These are phyloP conservation scores for Chlorophyllum brunneum DNA, from an alignment of 768 basidiomycete species.

Conservation along the genomic window DNA sequence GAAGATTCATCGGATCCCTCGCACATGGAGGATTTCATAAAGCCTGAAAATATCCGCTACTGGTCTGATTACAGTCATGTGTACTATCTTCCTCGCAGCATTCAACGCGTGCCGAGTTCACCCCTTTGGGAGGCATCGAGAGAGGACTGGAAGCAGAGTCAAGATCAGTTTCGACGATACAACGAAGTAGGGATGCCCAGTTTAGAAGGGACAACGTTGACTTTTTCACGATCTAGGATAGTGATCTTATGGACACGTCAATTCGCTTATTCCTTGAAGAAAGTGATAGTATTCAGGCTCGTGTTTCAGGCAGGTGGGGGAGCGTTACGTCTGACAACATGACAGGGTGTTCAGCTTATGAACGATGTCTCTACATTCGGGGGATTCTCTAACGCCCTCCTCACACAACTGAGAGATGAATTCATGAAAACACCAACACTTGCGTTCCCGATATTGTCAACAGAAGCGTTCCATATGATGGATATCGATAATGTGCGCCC, in stretches of 20 bases:
- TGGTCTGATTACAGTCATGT: slow-evolving; percentile 72
- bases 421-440: slow-evolving; percentile 58
- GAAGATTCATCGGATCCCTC: slow-evolving; percentile 14
- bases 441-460: slow-evolving; percentile 55
- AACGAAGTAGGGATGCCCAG: slow-evolving; percentile 43
- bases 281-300: slow-evolving; percentile 70
- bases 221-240: slow-evolving; percentile 36
- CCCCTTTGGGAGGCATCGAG: slow-evolving; percentile 50
- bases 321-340: not conserved
- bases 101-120: slow-evolving; percentile 60
- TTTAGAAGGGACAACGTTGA: not conserved
- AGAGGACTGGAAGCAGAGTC: slow-evolving; percentile 54
- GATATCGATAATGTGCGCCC: slow-evolving; percentile 43
- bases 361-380: slow-evolving; percentile 64
- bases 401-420: slow-evolving; percentile 65
- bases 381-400: slow-evolving; percentile 55
- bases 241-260: slow-evolving; percentile 64
- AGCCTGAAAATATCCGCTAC: slow-evolving; percentile 39
- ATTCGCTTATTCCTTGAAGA: slow-evolving; percentile 71
- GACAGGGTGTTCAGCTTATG: slow-evolving; percentile 66
- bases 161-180: slow-evolving; percentile 47
- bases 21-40: slow-evolving; percentile 5
- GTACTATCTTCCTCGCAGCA: slow-evolving; percentile 59
- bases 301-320: not conserved
- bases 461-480: slow-evolving; percentile 26